Percentiles rank a stretch among this genome's conserved stretches.
These are phyloP conservation scores for Andrographis paniculata DNA, from an alignment of 305 asterid species.

Conservation along the genomic window DNA sequence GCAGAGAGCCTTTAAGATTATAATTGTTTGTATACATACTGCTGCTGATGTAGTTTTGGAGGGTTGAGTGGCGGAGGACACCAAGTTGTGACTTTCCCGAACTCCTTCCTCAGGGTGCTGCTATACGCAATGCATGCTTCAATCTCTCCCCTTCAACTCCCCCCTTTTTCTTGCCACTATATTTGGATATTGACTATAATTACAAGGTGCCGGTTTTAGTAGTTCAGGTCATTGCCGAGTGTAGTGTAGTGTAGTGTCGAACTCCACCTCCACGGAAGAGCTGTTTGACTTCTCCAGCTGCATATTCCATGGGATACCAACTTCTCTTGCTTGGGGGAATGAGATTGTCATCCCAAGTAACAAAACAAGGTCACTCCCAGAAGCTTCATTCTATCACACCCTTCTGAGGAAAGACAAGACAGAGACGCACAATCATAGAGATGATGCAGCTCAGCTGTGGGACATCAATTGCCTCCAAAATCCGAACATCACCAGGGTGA, in stretches of 20 bases:
- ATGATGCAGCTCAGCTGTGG: slow-evolving; percentile 58
- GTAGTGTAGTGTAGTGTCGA: too few species aligned
- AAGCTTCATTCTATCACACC: slow-evolving; percentile 86
- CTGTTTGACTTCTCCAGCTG: slow-evolving; percentile 36
- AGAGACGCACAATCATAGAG: slow-evolving; percentile 68
- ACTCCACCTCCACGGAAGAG: slow-evolving; percentile 52
- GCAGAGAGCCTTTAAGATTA: too few species aligned
- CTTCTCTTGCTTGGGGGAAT: slow-evolving; percentile 82
- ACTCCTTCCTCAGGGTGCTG: slow-evolving; percentile 54
- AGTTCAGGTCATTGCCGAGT: too few species aligned
- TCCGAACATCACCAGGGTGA: slow-evolving; percentile 92
- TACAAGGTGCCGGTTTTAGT: too few species aligned
- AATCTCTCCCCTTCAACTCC: slow-evolving; percentile 83
- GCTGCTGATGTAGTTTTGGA: too few species aligned
- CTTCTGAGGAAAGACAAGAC: slow-evolving; percentile 83
- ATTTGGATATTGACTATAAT: slow-evolving; percentile 87
- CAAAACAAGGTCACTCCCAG: slow-evolving; percentile 95
- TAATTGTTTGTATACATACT: too few species aligned
- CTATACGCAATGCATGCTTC: slow-evolving; percentile 76
- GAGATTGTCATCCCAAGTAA: slow-evolving; percentile 83
- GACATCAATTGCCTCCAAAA: slow-evolving; percentile 70
- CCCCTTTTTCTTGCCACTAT: slow-evolving; percentile 58
- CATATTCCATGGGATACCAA: slow-evolving; percentile 79
- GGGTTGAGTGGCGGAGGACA: too few species aligned
- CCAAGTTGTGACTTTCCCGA: slow-evolving; percentile 48